A percentile compares a stretch with the other conserved stretches of the same genome.
These are phyloP conservation scores for Pseudoscleropodium purum DNA, from an alignment of 225 moss, liverwort and hornwort genomes.

Conservation along the genomic window DNA sequence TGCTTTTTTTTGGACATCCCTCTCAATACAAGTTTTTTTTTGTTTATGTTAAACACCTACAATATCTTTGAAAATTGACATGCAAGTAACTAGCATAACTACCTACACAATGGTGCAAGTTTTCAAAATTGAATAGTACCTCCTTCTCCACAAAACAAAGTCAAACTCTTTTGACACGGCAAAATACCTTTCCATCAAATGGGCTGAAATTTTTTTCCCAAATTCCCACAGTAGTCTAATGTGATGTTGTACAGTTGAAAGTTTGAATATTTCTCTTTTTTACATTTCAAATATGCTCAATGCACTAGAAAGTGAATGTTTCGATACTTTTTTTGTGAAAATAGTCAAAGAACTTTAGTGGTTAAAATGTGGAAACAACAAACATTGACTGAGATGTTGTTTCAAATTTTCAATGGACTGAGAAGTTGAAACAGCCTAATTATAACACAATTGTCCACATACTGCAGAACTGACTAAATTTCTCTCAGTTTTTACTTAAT, in stretches of 20 bases:
- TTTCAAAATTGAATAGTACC: fast-evolving
- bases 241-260: too few species aligned
- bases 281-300: too few species aligned
- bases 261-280: not conserved
- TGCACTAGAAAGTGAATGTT: not conserved
- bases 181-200: not conserved
- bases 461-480: too few species aligned
- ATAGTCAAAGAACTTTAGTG: not conserved
- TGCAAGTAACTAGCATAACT: not conserved
- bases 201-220: not conserved
- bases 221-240: not conserved
- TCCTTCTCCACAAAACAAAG: not conserved
- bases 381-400: not conserved
- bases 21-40: not conserved
- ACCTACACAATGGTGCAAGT: not conserved
- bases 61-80: not conserved
- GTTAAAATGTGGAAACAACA: too few species aligned
- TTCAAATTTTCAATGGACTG: not conserved
- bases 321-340: not conserved
- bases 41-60: not conserved
- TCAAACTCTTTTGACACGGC: not conserved
- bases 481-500: too few species aligned
- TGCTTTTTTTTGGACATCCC: fast-evolving
- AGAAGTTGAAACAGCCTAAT: not conserved
- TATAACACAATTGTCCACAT: not conserved